A percentile compares a stretch with the other conserved stretches of the same genome.
Conservation (phyloP, 306 rosid genomes). For the Fagus sylvatica region DNA sequence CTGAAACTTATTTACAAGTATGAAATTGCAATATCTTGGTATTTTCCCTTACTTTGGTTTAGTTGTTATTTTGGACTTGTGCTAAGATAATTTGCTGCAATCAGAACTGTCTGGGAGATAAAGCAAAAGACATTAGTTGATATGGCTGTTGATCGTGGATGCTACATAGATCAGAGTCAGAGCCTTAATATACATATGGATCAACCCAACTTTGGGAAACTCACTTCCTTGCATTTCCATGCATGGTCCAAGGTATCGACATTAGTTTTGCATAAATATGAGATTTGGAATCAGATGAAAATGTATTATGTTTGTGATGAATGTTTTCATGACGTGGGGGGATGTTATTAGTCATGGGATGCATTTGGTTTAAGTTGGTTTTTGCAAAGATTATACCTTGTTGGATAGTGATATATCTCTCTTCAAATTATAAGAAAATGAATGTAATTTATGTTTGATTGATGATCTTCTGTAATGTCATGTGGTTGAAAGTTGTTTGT, state of each 20-base stretch:
- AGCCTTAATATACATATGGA: slow-evolving; percentile 92
- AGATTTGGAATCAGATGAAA: not conserved
- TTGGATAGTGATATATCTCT: not conserved
- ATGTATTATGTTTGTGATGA: not conserved
- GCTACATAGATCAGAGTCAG: slow-evolving; percentile 91
- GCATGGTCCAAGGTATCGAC: slow-evolving; percentile 79
- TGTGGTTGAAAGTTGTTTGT: not conserved
- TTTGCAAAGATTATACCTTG: not conserved
- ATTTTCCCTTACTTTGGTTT: not conserved
- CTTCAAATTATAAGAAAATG: not conserved
- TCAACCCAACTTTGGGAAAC: slow-evolving; percentile 84
- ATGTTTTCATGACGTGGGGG: not conserved
- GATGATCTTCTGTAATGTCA: not conserved
- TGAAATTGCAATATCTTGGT: slow-evolving; percentile 14
- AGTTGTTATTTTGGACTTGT: slow-evolving; percentile 8
- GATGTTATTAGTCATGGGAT: not conserved
- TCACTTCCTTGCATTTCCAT: slow-evolving; percentile 87
- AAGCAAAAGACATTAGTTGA: slow-evolving; percentile 89
- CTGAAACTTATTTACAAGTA: slow-evolving; percentile 80
- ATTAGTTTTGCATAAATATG: not conserved
- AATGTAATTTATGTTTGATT: not conserved
- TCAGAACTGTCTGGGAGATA: slow-evolving; percentile 96
- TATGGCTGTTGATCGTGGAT: slow-evolving; percentile 89
- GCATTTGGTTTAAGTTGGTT: not conserved
- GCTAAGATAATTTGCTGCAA: slow-evolving; percentile 25